Base-by-base conservation (phyloP, 208 protist species). In the Acanthamoeba healyi region DNA sequence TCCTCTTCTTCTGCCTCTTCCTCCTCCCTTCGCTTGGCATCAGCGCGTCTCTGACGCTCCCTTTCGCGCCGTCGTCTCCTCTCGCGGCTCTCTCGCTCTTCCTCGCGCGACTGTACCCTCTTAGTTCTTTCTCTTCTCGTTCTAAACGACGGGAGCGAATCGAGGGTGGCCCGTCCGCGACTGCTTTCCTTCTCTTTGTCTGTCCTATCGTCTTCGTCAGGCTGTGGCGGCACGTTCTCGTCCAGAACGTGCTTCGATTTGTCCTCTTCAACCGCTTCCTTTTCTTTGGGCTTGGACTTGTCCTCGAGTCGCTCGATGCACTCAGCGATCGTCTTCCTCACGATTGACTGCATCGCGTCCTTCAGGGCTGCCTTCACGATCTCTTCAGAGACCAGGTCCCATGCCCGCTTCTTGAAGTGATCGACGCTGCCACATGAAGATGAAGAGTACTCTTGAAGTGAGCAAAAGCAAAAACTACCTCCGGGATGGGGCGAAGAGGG, bases 321-420 rank as follows among this genome's bases (percentile, higher is more conserved):
- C 44, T 86, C 77, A 29, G 77, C 77, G 0, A 86, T 44, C 7
- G 44, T 86, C 77, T 86, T 86, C 14, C 77, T 40, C 24, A 86
- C 77, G 46, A 86, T 86, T 6, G 77, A 86, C 77, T 86, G 77
- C 38, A 86, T 32, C 9, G 77, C 77, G 46, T 86, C 77, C 46
- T 58, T 86, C 42, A 86, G 3, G 5, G 77, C 77, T 6, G 77
- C 77, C 46, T 32, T 51, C 29, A 86, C 42, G 46, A 86, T 51
- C 77, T 86, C 77, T 26, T 86, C 77, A 0, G 77, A 86, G 29
- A 86, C 26, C 46, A 86, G 38, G 42, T 86, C 77, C 77, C 77
- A 86, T 10, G 77, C 42, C 46, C 38, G 54, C 77, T 86, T 86
- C 26, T 38, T 49, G 77, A 86, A 86, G 17, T 86, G 77, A 5